Conservation (phyloP, 2,329 filamentous ascomycete genomes). For the Fusarium dimerum region DNA sequence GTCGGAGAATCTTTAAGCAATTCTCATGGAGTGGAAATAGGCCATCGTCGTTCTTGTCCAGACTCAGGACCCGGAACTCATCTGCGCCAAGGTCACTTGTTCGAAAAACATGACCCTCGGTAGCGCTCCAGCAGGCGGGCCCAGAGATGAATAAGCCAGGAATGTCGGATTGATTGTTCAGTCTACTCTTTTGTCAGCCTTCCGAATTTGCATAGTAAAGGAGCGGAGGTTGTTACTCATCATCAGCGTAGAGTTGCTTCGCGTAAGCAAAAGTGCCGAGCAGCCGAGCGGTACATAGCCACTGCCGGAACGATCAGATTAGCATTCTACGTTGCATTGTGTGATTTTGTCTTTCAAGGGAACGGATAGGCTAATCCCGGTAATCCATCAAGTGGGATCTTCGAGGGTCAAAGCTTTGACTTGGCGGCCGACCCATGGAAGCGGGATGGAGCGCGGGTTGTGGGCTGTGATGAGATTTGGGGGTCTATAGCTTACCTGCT, state of each 20-base stretch:
- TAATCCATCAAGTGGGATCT: neutral
- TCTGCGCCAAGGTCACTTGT: neutral
- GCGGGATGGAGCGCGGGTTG: no score
- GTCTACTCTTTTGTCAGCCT: neutral
- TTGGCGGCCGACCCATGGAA: conserved; percentile 5
- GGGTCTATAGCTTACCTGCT: conserved; percentile 1
- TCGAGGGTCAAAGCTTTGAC: neutral
- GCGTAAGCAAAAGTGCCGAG: neutral
- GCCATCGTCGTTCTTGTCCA: neutral
- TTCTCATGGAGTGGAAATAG: conserved; percentile 1
- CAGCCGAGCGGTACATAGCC: conserved; percentile 1
- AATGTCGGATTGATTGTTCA: neutral
- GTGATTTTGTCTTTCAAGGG: neutral
- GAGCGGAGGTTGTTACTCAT: neutral
- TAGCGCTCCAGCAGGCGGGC: neutral
- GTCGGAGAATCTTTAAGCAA: conserved; percentile 1
- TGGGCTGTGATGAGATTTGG: no score
- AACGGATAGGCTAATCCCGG: neutral
- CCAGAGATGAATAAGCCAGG: neutral
- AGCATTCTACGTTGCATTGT: neutral
- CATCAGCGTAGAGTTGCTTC: neutral
- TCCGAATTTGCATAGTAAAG: neutral
- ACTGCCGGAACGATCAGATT: neutral
- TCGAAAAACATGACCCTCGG: conserved; percentile 2
- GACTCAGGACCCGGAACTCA: neutral